Evolutionary conservation across 2,329 filamentous ascomycete species (phyloP).

Genomic region (Colletotrichum sp.): DNA sequence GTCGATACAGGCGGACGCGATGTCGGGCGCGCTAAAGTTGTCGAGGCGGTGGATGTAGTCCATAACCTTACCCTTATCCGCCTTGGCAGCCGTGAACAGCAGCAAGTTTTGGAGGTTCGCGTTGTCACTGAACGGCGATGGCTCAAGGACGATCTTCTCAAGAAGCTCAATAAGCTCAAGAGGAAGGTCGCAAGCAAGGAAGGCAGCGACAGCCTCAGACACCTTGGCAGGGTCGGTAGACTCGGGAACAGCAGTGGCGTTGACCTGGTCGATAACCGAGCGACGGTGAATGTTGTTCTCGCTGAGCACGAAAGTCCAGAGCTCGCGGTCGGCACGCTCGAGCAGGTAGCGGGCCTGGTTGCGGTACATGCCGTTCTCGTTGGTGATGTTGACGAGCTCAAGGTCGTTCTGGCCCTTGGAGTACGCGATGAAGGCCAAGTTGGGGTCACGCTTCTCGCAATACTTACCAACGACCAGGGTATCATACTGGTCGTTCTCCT

Average conservation of each 20-base stretch:
- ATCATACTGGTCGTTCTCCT: slow-evolving; percentile 97
- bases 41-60: slow-evolving; percentile 94
- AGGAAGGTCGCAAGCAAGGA: slow-evolving; percentile 89
- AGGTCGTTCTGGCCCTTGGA: slow-evolving; percentile 96
- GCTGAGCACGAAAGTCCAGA: slow-evolving; percentile 94
- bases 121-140: slow-evolving; percentile 98
- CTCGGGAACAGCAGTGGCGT: slow-evolving; percentile 91
- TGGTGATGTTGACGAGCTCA: slow-evolving; percentile 96
- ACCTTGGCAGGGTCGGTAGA: slow-evolving; percentile 94
- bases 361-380: slow-evolving; percentile 99
- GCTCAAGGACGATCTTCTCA: slow-evolving; percentile 99
- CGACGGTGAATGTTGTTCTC: slow-evolving; percentile 95
- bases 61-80: slow-evolving; percentile 93
- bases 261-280: slow-evolving; percentile 94
- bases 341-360: slow-evolving; percentile 95
- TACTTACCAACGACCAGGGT: slow-evolving; percentile 93
- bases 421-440: slow-evolving; percentile 93
- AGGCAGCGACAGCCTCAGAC: slow-evolving; percentile 89
- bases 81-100: slow-evolving; percentile 95
- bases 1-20: slow-evolving; percentile 90
- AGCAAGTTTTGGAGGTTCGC: slow-evolving; percentile 94
- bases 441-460: slow-evolving; percentile 97
- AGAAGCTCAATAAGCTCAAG: slow-evolving; percentile 95
- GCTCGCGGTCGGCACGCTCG: slow-evolving; percentile 85
- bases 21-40: slow-evolving; percentile 89